These are phyloP conservation scores for Dactylonectria estremocensis DNA, from an alignment of 2,329 filamentous ascomycete species.

Conservation along the genomic window DNA sequence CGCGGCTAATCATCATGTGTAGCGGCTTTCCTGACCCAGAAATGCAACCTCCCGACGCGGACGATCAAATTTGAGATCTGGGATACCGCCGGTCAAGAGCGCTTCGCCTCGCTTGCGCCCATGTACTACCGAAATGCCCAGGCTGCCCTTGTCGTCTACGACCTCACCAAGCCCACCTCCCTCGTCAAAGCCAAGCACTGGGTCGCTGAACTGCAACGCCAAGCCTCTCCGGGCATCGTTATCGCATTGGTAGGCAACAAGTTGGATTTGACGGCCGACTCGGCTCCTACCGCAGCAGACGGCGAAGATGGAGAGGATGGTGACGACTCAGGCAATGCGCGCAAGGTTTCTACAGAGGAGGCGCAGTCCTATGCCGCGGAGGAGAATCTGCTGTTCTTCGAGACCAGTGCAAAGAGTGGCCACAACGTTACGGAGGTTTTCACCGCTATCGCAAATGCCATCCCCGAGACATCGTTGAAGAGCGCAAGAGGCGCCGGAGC, in stretches of 20 bases:
- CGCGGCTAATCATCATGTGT: conserved; percentile 35
- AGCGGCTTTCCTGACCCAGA: conserved; percentile 99
- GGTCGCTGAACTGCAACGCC: conserved; percentile 96
- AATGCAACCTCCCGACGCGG: conserved; percentile 94
- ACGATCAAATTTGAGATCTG: conserved; percentile 97
- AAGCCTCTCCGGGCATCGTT: conserved; percentile 95
- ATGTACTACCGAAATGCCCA: conserved; percentile 99
- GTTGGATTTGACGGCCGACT: conserved; percentile 85
- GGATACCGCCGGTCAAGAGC: conserved; percentile 98
- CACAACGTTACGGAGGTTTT: conserved; percentile 96
- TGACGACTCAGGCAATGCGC: conserved; percentile 78
- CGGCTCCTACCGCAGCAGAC: conserved; percentile 49
- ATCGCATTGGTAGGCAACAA: conserved; percentile 98
- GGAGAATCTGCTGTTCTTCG: conserved; percentile 94
- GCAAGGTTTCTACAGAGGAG: conserved; percentile 92
- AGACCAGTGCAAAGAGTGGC: conserved; percentile 97
- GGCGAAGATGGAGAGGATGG: conserved; percentile 70
- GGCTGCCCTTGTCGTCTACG: conserved; percentile 97
- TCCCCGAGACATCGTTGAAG: conserved; percentile 97
- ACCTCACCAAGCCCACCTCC: conserved; percentile 96
- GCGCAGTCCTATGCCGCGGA: conserved; percentile 95
- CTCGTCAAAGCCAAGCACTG: conserved; percentile 98
- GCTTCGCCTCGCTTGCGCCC: conserved; percentile 94
- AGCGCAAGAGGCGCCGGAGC: conserved; percentile 83
- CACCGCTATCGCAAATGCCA: conserved; percentile 97